Evolutionary conservation across 2,329 filamentous ascomycete species (phyloP), one percentile per base, ranked within the genome.

Genomic region (Penicillium polonicum): DNA sequence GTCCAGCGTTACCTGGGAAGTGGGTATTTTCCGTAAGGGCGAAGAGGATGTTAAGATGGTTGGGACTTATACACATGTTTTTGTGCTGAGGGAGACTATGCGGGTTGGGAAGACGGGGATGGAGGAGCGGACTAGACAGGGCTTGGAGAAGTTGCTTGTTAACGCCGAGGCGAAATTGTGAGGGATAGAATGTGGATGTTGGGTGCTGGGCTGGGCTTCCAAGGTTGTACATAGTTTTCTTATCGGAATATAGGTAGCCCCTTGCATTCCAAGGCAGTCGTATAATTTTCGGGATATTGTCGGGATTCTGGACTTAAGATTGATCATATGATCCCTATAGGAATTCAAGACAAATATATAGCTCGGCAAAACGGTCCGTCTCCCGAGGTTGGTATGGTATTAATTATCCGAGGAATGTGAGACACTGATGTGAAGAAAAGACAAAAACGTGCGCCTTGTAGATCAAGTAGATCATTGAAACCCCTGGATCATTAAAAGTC

Each of bases 1-100:
- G 65, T 91, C 90, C 27, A 96, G 91, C 68, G 92, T 96, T 9
- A 90, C 86, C 13, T 97, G 96, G 70, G 93, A 97, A 71, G 85
- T 96, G 58, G 94, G 87, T 0, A 82, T 97, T 1, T 97, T 97
- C 68, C 87, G 91, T 70, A 82, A 84, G 59, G 90, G 88, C 0
- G 78, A 87, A 2, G 85, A 90, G 1, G 79, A 83, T 21, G 90
- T 94, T 10, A 91, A 89, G 70, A 91, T 91, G 12, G 91, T 96
- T 0, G 92, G 92, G 1, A 88, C 89, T 66, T 92, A 94, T 70
- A 83, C 91, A 15, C 92, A 96, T 72, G 91, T 96, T 12, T 96
- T 93, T 77, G 89, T 95, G n/a, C 85, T 92, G 58, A 82, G 90
- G 51, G 81, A 82, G 38, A 88, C 84, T 17, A 85, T 88, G 63